Percentiles rank a stretch among this genome's conserved stretches.
Conservation (phyloP, 768 basidiomycete genomes). For the Saitozyma sp. region DNA sequence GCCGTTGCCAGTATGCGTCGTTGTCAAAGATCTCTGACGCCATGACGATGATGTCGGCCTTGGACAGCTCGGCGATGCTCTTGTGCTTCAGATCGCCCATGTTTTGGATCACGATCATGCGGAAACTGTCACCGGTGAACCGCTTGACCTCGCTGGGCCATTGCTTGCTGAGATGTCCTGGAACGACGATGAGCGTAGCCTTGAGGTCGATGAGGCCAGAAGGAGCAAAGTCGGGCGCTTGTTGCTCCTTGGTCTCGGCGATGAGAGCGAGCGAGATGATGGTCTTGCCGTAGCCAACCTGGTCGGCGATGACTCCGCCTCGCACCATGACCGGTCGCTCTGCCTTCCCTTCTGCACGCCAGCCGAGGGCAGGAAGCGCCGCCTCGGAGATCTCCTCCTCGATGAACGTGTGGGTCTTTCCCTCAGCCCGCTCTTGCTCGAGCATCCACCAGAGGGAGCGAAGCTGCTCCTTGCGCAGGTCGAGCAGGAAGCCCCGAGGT, state of each 20-base stretch:
- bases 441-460: conserved; percentile 94
- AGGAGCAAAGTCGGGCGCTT: conserved; percentile 33
- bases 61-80: conserved; percentile 70
- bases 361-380: conserved; percentile 77
- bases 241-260: conserved; percentile 60
- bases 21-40: conserved; percentile 85
- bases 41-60: conserved; percentile 83
- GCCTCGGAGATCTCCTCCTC: conserved; percentile 96
- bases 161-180: conserved; percentile 83
- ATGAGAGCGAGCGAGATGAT: conserved; percentile 90
- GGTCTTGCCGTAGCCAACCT: conserved; percentile 96
- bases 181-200: conserved; percentile 80
- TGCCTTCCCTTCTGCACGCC: conserved; percentile 91
- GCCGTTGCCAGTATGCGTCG: conserved; percentile 57
- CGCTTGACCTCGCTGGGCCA: conserved; percentile 85
- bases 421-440: conserved; percentile 65
- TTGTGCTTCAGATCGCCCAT: conserved; percentile 55
- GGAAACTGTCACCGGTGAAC: conserved; percentile 67
- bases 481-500: conserved; percentile 73
- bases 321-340: conserved; percentile 71
- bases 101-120: conserved; percentile 67
- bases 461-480: conserved; percentile 78
- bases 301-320: conserved; percentile 90
- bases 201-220: conserved; percentile 62
- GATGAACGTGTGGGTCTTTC: conserved; percentile 65